Conservation (phyloP, 768 basidiomycete species). For the Crassisporium funariophilum region DNA sequence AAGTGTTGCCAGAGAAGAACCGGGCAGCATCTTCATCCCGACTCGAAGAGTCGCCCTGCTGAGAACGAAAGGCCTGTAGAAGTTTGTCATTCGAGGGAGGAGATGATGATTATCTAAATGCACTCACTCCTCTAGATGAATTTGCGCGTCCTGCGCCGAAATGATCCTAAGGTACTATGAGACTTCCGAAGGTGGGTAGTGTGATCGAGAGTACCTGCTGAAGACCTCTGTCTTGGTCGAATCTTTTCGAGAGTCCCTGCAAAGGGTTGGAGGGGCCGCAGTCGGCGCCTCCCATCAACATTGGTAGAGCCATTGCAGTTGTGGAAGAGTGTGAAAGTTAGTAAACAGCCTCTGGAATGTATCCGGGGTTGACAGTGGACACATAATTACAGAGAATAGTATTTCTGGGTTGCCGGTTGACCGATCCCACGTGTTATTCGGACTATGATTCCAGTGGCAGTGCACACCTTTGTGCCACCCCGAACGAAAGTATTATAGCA, state of each 20-base stretch:
- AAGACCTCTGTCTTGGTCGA: slow-evolving; percentile 76
- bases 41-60: slow-evolving; percentile 39
- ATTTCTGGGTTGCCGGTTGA: slow-evolving; percentile 10
- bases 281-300: slow-evolving; percentile 75
- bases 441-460: neutral
- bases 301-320: slow-evolving; percentile 76
- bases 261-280: slow-evolving; percentile 88
- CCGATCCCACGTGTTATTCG: slow-evolving; percentile 20
- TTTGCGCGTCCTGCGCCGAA: slow-evolving; percentile 63
- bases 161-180: slow-evolving; percentile 56
- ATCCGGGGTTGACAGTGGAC: too few species aligned
- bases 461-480: too few species aligned
- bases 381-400: too few species aligned
- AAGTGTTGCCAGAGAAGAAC: slow-evolving; percentile 56
- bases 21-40: slow-evolving; percentile 67
- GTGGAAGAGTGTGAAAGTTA: slow-evolving; percentile 2
- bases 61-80: slow-evolving; percentile 62
- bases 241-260: slow-evolving; percentile 75
- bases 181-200: slow-evolving; percentile 12
- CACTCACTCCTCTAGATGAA: slow-evolving; percentile 61
- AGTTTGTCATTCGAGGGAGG: neutral
- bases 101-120: neutral
- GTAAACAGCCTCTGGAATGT: too few species aligned
- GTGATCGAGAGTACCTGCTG: slow-evolving; percentile 59
- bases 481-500: slow-evolving; percentile 19